These are phyloP conservation scores for Detonula confervacea DNA, from an alignment of 352 stramenopile genomes.

Conservation along the genomic window DNA sequence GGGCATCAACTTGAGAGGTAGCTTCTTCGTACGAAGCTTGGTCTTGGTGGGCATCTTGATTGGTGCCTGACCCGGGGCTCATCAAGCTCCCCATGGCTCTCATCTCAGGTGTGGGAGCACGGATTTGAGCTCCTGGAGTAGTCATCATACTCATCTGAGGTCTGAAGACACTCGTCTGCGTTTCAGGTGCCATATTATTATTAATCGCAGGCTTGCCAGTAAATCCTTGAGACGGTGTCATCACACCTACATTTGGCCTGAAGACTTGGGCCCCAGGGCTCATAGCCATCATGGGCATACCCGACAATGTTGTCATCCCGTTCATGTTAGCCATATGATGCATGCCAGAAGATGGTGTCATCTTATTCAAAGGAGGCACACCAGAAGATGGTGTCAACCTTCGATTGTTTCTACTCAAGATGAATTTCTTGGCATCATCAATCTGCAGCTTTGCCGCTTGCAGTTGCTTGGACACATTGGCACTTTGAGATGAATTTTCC, in stretches of 20 bases:
- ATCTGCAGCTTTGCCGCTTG: slow-evolving; percentile 25
- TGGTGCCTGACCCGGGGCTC: not conserved
- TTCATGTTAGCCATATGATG: too few species aligned
- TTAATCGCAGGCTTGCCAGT: too few species aligned
- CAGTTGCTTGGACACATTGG: slow-evolving; percentile 5
- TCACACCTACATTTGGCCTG: too few species aligned
- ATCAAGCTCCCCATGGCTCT: slow-evolving; percentile 12
- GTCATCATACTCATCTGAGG: not conserved
- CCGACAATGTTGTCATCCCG: too few species aligned
- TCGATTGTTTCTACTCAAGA: slow-evolving; percentile 23
- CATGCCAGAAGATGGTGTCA: too few species aligned
- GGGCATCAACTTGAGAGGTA: too few species aligned
- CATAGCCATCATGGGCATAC: too few species aligned
- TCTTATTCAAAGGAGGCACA: too few species aligned
- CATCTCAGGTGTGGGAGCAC: not conserved
- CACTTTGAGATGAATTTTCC: slow-evolving; percentile 31
- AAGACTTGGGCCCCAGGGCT: too few species aligned
- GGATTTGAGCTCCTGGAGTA: slow-evolving; percentile 1
- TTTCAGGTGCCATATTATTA: not conserved
- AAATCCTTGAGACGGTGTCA: too few species aligned
- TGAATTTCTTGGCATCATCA: slow-evolving; percentile 33
- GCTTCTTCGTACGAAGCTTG: too few species aligned
- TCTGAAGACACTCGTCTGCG: not conserved
- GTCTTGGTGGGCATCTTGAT: not conserved
- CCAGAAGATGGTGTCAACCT: not conserved